phyloP scores from a whole-genome alignment of 371 early-diverging fungal species.

The Blastocladiella emersonii region DNA sequence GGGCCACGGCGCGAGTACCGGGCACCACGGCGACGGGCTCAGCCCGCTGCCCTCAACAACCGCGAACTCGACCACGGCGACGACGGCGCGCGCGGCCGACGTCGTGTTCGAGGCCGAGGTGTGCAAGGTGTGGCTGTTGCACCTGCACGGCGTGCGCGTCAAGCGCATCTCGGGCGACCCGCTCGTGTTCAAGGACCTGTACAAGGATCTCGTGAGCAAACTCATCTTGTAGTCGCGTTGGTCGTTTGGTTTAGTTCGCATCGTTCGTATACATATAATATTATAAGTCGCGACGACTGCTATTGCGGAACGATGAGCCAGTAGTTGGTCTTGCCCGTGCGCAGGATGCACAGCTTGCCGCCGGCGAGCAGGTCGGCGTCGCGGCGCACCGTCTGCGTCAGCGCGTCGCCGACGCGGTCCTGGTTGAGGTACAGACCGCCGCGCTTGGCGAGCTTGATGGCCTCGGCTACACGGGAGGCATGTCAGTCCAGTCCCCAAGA shows the following conservation, averaged over 20 bases:
- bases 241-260: too few relatives aligned
- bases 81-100: conserved; percentile 10
- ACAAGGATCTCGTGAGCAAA: conserved; percentile 12
- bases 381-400: conserved; percentile 15
- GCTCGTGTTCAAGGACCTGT: conserved; percentile 30
- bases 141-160: conserved; percentile 32
- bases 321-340: conserved; percentile 48
- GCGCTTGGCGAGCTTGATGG: conserved; percentile 49
- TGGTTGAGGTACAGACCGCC: conserved; percentile 69
- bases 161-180: conserved; percentile 33
- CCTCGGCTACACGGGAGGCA: conserved; percentile 34
- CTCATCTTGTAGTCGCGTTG: not conserved
- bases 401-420: conserved; percentile 27
- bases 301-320: too few relatives aligned
- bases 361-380: conserved; percentile 39
- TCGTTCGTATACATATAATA: too few relatives aligned
- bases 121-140: conserved; percentile 38
- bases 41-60: too few relatives aligned
- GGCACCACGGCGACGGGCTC: too few relatives aligned
- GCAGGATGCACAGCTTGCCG: conserved; percentile 32
- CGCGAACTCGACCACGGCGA: not conserved
- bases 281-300: too few relatives aligned
- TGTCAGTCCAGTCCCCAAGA: not conserved
- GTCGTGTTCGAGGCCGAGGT: conserved; percentile 36
- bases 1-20: too few relatives aligned